Percentiles rank a stretch among this genome's conserved stretches.
Conservation (phyloP, 2,329 filamentous ascomycete genomes). For the Alternaria metachromatica region DNA sequence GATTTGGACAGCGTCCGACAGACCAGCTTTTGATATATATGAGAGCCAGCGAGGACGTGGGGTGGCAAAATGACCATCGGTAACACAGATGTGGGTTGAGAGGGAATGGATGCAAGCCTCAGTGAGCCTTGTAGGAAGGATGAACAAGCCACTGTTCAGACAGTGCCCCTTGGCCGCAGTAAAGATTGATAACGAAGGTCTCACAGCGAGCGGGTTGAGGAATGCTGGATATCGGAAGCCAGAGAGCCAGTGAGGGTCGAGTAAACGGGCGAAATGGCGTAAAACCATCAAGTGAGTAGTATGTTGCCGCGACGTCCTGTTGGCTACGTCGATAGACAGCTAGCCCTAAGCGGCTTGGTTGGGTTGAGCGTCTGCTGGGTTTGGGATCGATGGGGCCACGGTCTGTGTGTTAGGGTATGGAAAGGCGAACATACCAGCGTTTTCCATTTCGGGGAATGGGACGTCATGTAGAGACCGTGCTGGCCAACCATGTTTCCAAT, state of each 20-base stretch:
- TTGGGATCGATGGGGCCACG: background rate
- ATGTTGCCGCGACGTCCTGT: background rate
- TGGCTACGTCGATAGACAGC: background rate
- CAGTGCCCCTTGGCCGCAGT: background rate
- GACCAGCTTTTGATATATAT: background rate
- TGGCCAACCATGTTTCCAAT: background rate
- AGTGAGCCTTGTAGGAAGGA: background rate
- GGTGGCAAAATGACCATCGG: background rate
- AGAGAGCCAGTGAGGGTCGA: background rate
- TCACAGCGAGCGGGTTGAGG: background rate
- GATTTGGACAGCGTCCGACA: background rate
- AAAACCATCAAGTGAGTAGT: background rate
- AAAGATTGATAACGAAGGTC: background rate
- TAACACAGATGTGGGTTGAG: background rate
- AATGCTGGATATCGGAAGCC: background rate
- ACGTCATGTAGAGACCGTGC: background rate
- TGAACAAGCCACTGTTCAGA: background rate
- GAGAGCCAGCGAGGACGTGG: background rate
- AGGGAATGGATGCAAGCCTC: background rate
- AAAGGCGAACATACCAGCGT: background rate
- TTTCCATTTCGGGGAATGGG: background rate
- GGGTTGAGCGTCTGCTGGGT: background rate
- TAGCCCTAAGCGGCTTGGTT: background rate
- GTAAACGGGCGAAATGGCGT: background rate
- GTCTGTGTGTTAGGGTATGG: background rate